Percentiles rank a stretch among this genome's conserved stretches.
Conservation (phyloP, 1,284 basidiomycete genomes). For the Porodaedalea pini region DNA sequence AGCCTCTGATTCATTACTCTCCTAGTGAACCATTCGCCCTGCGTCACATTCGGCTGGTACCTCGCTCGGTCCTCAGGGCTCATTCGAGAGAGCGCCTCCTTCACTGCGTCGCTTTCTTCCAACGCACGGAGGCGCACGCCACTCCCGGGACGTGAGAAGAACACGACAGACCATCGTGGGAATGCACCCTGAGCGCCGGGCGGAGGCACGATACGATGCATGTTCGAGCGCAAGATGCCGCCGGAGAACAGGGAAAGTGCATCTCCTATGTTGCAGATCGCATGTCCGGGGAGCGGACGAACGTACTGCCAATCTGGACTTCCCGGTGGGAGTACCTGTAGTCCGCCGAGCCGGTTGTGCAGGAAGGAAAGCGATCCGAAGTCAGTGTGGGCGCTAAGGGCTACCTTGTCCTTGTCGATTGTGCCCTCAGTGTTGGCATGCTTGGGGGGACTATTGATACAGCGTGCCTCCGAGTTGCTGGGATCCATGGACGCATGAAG, state of each 20-base stretch:
- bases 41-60: constrained; percentile 31
- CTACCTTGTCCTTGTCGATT: constrained; percentile 24
- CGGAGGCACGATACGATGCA: constrained; percentile 49
- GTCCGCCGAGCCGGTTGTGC: constrained; percentile 66
- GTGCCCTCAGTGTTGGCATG: constrained; percentile 1
- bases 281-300: constrained; percentile 56
- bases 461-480: constrained; percentile 59
- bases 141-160: constrained; percentile 59
- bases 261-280: constrained; percentile 60
- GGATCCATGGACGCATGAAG: constrained; percentile 42
- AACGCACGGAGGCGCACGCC: constrained; percentile 44
- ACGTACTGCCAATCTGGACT: constrained; percentile 65
- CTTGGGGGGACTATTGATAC: constrained; percentile 49
- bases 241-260: constrained; percentile 55
- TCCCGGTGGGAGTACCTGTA: constrained; percentile 66
- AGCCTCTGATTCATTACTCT: constrained; percentile 44
- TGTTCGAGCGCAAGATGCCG: constrained; percentile 53
- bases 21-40: constrained; percentile 47
- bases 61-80: constrained; percentile 8
- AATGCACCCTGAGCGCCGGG: constrained; percentile 42
- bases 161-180: constrained; percentile 58
- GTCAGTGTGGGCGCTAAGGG: constrained; percentile 50
- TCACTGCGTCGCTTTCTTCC: constrained; percentile 39
- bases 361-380: constrained; percentile 56
- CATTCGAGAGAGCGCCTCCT: constrained; percentile 1